These are phyloP conservation scores for Haematococcus lacustris DNA, from an alignment of 139 green algal genomes.

Conservation along the genomic window DNA sequence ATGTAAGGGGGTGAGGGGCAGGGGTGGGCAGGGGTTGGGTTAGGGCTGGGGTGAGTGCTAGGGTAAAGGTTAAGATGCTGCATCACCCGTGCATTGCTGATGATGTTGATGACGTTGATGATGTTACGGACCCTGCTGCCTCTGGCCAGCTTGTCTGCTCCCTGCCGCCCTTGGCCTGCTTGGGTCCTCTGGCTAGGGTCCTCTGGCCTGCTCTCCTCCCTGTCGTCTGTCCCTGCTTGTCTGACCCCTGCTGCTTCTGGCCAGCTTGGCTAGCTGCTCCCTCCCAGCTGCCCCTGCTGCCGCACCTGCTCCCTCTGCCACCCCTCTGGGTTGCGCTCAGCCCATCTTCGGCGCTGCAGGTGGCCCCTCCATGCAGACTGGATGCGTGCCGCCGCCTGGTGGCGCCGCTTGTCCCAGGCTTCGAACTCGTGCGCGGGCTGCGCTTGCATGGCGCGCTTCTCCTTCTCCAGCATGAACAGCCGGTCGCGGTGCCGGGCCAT, in stretches of 20 bases:
- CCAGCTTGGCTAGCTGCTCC: neutral
- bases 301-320: slow-evolving; percentile 13
- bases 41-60: too few relatives aligned
- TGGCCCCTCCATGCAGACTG: slow-evolving; percentile 36
- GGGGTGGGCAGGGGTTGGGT: too few relatives aligned
- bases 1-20: too few relatives aligned
- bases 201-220: neutral
- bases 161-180: too few relatives aligned
- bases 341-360: slow-evolving; percentile 22
- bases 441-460: slow-evolving; percentile 26
- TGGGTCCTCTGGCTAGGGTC: neutral
- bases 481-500: slow-evolving; percentile 35
- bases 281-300: neutral
- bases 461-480: slow-evolving; percentile 23
- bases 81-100: too few relatives aligned
- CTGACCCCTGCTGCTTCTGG: neutral
- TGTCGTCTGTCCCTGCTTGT: neutral
- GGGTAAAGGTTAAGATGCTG: too few relatives aligned
- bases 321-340: slow-evolving; percentile 13
- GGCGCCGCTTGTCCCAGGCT: slow-evolving; percentile 11
- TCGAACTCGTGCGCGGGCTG: slow-evolving; percentile 23
- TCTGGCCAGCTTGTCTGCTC: neutral
- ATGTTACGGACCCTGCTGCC: neutral
- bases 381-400: slow-evolving; percentile 20
- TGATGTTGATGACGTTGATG: too few relatives aligned